phyloP scores from a whole-genome alignment of 352 stramenopile species.

The Phytophthora macrochlamydospora region DNA sequence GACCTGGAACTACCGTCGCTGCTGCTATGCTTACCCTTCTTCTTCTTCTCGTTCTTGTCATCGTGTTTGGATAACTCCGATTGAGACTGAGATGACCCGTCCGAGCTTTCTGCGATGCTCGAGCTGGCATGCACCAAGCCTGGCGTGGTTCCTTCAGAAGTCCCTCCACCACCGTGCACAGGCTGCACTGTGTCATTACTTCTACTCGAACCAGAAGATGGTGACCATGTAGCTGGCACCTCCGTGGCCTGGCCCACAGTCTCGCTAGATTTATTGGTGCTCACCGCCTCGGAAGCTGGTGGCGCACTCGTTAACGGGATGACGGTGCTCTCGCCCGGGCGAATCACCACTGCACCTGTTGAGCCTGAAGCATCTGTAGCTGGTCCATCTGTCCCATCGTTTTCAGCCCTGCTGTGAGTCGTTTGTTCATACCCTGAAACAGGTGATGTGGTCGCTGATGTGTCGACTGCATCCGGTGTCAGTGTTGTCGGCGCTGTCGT shows the following conservation, averaged over 20 bases:
- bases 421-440: background rate
- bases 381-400: slow-evolving; percentile 8
- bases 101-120: slow-evolving; percentile 23
- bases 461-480: slow-evolving; percentile 8
- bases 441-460: slow-evolving; percentile 4
- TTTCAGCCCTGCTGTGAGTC: background rate
- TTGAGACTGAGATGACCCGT: slow-evolving; percentile 7
- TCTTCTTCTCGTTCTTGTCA: slow-evolving; percentile 21
- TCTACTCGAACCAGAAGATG: slow-evolving; percentile 17
- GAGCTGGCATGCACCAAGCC: slow-evolving; percentile 33
- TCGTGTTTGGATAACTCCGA: background rate
- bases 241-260: background rate
- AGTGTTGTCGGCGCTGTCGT: background rate
- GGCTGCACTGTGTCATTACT: slow-evolving; percentile 24
- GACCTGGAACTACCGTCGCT: background rate
- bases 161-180: slow-evolving; percentile 7
- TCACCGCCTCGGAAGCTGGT: slow-evolving; percentile 4
- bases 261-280: background rate
- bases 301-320: slow-evolving; percentile 9
- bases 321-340: slow-evolving; percentile 13
- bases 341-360: slow-evolving; percentile 17
- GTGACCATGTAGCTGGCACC: background rate
- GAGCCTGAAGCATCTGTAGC: slow-evolving; percentile 14
- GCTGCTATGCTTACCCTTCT: slow-evolving; percentile 11
- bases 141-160: slow-evolving; percentile 8